Conservation (phyloP, 768 basidiomycete genomes). For the Galerina sulciceps region DNA sequence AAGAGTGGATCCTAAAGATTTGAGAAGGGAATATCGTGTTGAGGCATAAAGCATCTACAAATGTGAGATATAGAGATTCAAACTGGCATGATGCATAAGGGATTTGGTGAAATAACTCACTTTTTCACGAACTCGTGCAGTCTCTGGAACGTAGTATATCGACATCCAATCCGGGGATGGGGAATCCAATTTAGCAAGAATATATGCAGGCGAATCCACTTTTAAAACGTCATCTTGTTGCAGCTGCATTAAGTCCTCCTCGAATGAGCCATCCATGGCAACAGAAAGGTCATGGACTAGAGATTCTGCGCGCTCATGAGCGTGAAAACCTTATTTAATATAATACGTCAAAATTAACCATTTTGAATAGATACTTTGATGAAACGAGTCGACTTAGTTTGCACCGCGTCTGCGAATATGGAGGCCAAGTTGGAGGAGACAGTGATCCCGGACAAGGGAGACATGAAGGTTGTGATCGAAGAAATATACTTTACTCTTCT, state of each 20-base stretch:
- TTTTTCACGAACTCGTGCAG: constrained; percentile 82
- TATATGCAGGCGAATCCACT: constrained; percentile 71
- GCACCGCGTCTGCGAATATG: constrained; percentile 62
- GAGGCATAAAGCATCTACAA: constrained; percentile 90
- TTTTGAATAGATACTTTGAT: constrained; percentile 78
- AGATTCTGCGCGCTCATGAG: constrained; percentile 51
- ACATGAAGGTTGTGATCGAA: constrained; percentile 51
- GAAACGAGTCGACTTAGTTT: constrained; percentile 60
- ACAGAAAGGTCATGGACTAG: constrained; percentile 65
- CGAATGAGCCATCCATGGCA: constrained; percentile 52
- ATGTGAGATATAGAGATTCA: not conserved
- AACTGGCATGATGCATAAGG: not conserved
- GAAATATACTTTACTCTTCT: not conserved
- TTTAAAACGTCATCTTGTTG: constrained; percentile 55
- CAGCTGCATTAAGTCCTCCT: constrained; percentile 64
- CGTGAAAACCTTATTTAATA: constrained; percentile 16
- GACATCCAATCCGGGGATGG: constrained; percentile 71
- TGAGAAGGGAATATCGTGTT: constrained; percentile 69
- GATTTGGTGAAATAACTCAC: constrained; percentile 35
- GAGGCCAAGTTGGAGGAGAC: constrained; percentile 61
- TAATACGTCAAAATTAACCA: constrained; percentile 48
- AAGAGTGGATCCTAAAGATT: constrained; percentile 71
- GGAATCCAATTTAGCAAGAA: constrained; percentile 68
- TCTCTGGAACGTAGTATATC: constrained; percentile 83
- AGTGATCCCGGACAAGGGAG: constrained; percentile 73